Percentiles rank a stretch among this genome's conserved stretches.
phyloP scores from a whole-genome alignment of 306 rosid genomes.

The Vigna radiata region DNA sequence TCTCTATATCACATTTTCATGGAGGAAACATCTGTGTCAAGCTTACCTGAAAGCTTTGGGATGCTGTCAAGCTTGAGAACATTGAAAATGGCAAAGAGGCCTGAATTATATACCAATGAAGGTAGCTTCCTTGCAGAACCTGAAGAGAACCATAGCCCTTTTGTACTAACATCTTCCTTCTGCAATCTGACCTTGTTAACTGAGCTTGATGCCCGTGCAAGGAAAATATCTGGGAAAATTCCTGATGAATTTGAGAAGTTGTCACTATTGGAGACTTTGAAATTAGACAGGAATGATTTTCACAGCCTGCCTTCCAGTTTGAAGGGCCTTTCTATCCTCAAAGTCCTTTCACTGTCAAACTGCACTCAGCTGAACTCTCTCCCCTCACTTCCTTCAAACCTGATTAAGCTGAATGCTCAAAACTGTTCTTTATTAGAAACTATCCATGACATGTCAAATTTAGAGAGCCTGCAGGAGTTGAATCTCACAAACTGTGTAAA shows the following conservation, averaged over 20 bases:
- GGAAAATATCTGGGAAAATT: conserved; percentile 64
- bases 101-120: conserved; percentile 1
- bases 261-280: conserved; percentile 52
- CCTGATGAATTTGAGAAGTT: conserved; percentile 66
- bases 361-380: conserved; percentile 59
- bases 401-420: conserved; percentile 53
- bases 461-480: conserved; percentile 53
- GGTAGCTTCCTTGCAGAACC: conserved; percentile 1
- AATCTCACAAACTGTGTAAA: conserved; percentile 64
- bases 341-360: conserved; percentile 43
- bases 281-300: conserved; percentile 54
- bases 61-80: conserved; percentile 61
- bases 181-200: conserved; percentile 53
- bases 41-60: conserved; percentile 70
- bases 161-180: conserved; percentile 56
- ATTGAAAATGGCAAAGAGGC: conserved; percentile 55
- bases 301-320: conserved; percentile 70
- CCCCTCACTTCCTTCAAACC: conserved; percentile 75
- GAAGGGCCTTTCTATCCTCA: conserved; percentile 59
- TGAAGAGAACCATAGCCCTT: neutral
- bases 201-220: conserved; percentile 53
- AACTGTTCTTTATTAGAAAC: conserved; percentile 58
- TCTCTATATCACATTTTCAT: conserved; percentile 56
- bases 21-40: conserved; percentile 55
- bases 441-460: conserved; percentile 58